A percentile compares a stretch with the other conserved stretches of the same genome.
Conservation (phyloP, 345 rosid species). For the Draba incana region DNA sequence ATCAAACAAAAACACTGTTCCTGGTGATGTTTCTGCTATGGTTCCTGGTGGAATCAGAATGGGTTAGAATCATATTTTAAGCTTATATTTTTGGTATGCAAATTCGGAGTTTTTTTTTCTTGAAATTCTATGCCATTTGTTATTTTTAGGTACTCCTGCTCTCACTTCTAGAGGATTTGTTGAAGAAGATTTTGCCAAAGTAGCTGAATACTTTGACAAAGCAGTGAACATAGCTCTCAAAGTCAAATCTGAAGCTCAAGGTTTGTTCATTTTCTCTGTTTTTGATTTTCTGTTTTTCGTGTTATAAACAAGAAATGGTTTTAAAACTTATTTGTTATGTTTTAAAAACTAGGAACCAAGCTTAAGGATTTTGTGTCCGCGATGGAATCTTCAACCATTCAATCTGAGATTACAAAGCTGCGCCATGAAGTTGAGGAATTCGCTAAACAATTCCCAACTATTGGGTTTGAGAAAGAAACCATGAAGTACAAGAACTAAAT, state of each 20-base stretch:
- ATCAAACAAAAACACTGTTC: slow-evolving; percentile 98
- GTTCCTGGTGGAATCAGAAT: slow-evolving; percentile 99
- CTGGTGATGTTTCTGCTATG: slow-evolving; percentile 99
- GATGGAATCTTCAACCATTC: slow-evolving; percentile 57
- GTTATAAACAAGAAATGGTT: too few relatives aligned
- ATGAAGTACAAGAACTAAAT: slow-evolving; percentile 95
- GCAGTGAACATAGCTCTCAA: slow-evolving; percentile 69
- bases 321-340: slow-evolving; percentile 15
- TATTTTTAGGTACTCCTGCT: slow-evolving; percentile 79
- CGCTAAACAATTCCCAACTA: slow-evolving; percentile 96
- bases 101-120: not conserved
- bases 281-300: not conserved
- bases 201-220: slow-evolving; percentile 78
- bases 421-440: slow-evolving; percentile 77
- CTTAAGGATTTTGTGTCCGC: slow-evolving; percentile 82
- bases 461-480: slow-evolving; percentile 90
- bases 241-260: slow-evolving; percentile 85
- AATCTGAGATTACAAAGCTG: slow-evolving; percentile 72
- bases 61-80: slow-evolving; percentile 55
- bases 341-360: slow-evolving; percentile 66
- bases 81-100: not conserved
- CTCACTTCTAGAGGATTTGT: slow-evolving; percentile 88
- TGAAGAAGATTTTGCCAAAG: slow-evolving; percentile 89
- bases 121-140: slow-evolving; percentile 21
- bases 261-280: slow-evolving; percentile 46